Evolutionary conservation across 2,329 filamentous ascomycete species (phyloP).

Genomic region (Metarhizium anisopliae): DNA sequence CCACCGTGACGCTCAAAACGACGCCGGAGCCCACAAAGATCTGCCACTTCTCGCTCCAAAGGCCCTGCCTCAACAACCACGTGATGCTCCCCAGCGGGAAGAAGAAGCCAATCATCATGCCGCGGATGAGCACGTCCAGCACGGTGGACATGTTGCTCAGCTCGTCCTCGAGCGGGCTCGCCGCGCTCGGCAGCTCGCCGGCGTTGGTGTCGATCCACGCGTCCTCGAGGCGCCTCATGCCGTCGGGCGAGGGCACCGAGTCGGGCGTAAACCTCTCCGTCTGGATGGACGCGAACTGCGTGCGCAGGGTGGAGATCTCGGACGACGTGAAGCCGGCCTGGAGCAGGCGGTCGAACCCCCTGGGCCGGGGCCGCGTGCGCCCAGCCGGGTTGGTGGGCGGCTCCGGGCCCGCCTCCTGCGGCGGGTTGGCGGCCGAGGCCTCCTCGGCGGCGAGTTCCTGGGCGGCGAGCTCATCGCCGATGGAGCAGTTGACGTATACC

Average conservation of each 20-base stretch:
- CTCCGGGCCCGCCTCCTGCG: conserved; percentile 36
- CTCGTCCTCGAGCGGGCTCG: conserved; percentile 32
- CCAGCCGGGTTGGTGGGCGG: conserved; percentile 15
- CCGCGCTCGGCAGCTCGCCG: conserved; percentile 28
- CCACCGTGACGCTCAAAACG: conserved; percentile 68
- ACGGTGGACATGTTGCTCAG: conserved; percentile 43
- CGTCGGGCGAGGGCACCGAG: conserved; percentile 72
- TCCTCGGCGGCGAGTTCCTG: conserved; percentile 64
- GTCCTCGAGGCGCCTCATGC: conserved; percentile 74
- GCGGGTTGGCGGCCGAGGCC: conserved; percentile 28
- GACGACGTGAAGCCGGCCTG: conserved; percentile 70
- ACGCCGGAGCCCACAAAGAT: conserved; percentile 83
- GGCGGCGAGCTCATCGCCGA: conserved; percentile 64
- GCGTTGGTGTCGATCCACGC: conserved; percentile 74
- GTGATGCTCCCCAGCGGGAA: conserved; percentile 82
- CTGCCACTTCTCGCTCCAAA: conserved; percentile 77
- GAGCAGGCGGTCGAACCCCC: conserved; percentile 83
- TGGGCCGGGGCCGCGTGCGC: conserved; percentile 26
- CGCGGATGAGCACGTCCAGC: conserved; percentile 79
- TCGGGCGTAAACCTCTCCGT: conserved; percentile 76
- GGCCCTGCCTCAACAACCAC: conserved; percentile 77
- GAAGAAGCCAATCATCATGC: conserved; percentile 87
- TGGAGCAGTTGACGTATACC: conserved; percentile 89
- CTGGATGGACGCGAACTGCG: conserved; percentile 84
- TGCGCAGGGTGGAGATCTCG: conserved; percentile 75